A percentile compares a stretch with the other conserved stretches of the same genome.
These are phyloP conservation scores for Penicillium sp. DNA, from an alignment of 2,329 filamentous ascomycete species.

Conservation along the genomic window DNA sequence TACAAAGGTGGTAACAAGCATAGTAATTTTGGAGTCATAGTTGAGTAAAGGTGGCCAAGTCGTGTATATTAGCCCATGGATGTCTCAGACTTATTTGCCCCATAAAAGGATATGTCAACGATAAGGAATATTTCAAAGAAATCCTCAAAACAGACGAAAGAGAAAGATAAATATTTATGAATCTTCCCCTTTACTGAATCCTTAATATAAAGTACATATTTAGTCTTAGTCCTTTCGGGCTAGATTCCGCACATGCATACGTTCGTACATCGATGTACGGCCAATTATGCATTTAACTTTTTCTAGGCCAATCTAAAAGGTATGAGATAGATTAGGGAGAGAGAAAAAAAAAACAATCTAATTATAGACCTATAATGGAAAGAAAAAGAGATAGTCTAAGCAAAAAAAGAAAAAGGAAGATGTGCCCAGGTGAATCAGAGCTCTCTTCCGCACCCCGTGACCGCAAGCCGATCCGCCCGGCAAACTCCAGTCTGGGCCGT, in stretches of 20 bases:
- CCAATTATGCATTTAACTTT: constrained; percentile 1
- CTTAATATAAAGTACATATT: not conserved
- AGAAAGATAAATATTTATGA: not conserved
- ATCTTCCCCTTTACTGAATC: not conserved
- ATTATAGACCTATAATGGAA: not conserved
- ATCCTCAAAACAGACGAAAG: not conserved
- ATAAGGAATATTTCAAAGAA: not conserved
- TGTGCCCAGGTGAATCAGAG: constrained; percentile 5
- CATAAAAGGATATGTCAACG: not conserved
- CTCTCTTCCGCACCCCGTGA: constrained; percentile 21
- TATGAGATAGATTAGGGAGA: not conserved
- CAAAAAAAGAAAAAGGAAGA: constrained; percentile 5
- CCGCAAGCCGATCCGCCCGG: constrained; percentile 23
- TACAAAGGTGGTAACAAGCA: not conserved
- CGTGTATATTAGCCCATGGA: not conserved
- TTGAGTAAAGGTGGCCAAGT: not conserved
- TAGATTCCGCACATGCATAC: constrained; percentile 11
- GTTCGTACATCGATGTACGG: not conserved
- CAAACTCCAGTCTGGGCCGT: constrained; percentile 25
- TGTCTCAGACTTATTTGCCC: not conserved
- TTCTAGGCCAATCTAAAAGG: not conserved
- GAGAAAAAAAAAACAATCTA: not conserved
- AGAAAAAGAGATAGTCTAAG: not conserved
- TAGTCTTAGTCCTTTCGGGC: not conserved
- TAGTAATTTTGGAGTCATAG: not conserved